Percentiles rank a stretch among this genome's conserved stretches.
phyloP scores from a whole-genome alignment of 208 protist genomes.

The Balamuthia mandrillaris region DNA sequence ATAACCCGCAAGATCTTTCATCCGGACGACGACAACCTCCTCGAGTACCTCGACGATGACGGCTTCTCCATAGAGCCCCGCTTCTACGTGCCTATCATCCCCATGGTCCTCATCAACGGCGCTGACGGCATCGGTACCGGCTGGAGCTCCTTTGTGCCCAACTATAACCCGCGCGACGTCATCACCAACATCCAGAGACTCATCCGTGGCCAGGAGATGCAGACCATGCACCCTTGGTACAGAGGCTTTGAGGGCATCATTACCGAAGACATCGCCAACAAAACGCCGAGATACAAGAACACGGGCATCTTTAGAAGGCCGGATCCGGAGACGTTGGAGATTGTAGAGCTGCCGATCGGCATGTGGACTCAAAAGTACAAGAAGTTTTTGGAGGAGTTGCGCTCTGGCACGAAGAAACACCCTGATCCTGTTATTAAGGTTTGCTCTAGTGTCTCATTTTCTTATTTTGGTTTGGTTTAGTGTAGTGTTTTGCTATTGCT shows the following conservation, averaged over 20 bases:
- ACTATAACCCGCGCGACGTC: conserved; percentile 94
- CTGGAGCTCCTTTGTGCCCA: conserved; percentile 95
- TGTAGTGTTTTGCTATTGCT: neutral
- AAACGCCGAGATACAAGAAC: conserved; percentile 34
- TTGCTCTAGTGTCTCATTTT: neutral
- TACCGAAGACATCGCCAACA: conserved; percentile 20
- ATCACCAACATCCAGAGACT: conserved; percentile 79
- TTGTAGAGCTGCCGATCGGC: conserved; percentile 95
- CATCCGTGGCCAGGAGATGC: conserved; percentile 78
- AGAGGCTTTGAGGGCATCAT: conserved; percentile 83
- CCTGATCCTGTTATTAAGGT: conserved; percentile 33
- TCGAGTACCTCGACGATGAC: conserved; percentile 98
- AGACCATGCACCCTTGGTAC: conserved; percentile 93
- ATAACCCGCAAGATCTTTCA: conserved; percentile 92
- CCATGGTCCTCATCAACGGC: conserved; percentile 98
- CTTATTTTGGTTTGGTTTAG: neutral
- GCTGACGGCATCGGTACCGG: conserved; percentile 98
- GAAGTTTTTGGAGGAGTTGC: conserved; percentile 87
- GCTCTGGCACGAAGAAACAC: conserved; percentile 61
- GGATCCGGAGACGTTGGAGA: conserved; percentile 76
- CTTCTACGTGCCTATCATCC: conserved; percentile 98
- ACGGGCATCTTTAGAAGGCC: conserved; percentile 40
- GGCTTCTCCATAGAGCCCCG: conserved; percentile 97
- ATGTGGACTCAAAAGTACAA: conserved; percentile 94
- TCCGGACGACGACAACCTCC: conserved; percentile 93